Evolutionary conservation across 2,329 filamentous ascomycete species (phyloP).

Genomic region (Aureobasidium sp.): DNA sequence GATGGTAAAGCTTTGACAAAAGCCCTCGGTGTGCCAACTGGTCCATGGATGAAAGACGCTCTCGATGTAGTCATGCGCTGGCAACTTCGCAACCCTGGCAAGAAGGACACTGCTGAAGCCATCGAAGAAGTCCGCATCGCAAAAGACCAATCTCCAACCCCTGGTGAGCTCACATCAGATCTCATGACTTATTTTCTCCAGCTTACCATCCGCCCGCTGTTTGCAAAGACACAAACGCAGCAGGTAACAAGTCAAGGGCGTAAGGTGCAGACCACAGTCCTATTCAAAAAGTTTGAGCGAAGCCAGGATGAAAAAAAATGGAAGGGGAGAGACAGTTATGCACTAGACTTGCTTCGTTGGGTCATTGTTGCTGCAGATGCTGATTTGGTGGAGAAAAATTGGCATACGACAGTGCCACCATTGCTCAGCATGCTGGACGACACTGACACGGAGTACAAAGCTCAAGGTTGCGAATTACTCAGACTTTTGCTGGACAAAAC

Average conservation of each 20-base stretch:
- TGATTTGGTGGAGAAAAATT: slow-evolving; percentile 46
- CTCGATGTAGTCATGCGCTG: slow-evolving; percentile 75
- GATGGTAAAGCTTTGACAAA: slow-evolving; percentile 68
- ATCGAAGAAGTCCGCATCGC: slow-evolving; percentile 37
- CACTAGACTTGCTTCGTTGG: slow-evolving; percentile 55
- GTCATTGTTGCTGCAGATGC: slow-evolving; percentile 46
- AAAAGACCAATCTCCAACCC: slow-evolving; percentile 22
- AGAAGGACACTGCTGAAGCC: slow-evolving; percentile 46
- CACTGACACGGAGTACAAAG: slow-evolving; percentile 44
- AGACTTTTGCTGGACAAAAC: slow-evolving; percentile 48
- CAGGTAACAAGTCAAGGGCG: slow-evolving; percentile 51
- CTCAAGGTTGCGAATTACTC: slow-evolving; percentile 49
- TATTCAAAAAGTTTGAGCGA: slow-evolving; percentile 30
- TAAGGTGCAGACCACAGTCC: slow-evolving; percentile 40
- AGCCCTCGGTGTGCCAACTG: slow-evolving; percentile 58
- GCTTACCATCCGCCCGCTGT: slow-evolving; percentile 58
- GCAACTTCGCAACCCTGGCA: slow-evolving; percentile 73
- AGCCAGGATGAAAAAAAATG: slow-evolving; percentile 45
- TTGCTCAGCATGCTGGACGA: slow-evolving; percentile 64
- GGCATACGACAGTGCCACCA: slow-evolving; percentile 62
- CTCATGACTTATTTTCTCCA: slow-evolving; percentile 51
- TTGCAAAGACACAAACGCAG: slow-evolving; percentile 48
- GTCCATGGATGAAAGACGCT: slow-evolving; percentile 76
- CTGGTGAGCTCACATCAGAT: slow-evolving; percentile 43
- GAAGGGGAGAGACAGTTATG: slow-evolving; percentile 46